Base-by-base conservation (phyloP, 2,329 filamentous ascomycete species). In the Trichoderma harzianum region DNA sequence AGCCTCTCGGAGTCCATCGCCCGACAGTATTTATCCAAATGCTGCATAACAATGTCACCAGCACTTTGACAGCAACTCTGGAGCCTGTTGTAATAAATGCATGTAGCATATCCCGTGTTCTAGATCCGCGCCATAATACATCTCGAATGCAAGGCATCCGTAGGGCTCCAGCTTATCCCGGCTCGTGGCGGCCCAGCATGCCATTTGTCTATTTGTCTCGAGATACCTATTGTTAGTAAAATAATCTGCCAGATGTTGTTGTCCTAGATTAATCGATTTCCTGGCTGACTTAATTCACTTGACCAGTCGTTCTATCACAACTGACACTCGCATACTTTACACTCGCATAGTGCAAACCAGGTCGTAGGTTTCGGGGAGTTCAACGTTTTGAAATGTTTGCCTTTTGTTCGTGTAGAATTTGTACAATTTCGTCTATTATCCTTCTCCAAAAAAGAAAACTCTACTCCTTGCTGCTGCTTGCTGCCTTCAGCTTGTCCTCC, bases 401-500 rank as follows among this genome's bases (percentile, higher is more conserved):
- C 24, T 69, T 60, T 70, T 43, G 26, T 70, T 72, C 36, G 43
- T 71, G 55, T 72, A 7, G 58, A 63, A 43, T 71, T 71, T 73
- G 67, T 73, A 75, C 73, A 75, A 36, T 69, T 69, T 53, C 67
- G 67, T 69, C 69, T 57, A 63, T 64, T 7, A 55, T 47, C 61
- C 7, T 36, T 57, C 32, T 7, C 36, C 12, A 18, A 71, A 28
- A 36, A 14, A 3, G 14, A 14, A n/a, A 43, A 60, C 39, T 72
- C 75, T 75, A 78, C 69, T 79, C 78, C 74, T 79, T 77, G 70
- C 73, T 62, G 26, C 66, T 76, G 73, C 80, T 77, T 51, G 74
- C 75, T 70, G 79, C 76, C 72, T 81, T 80, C 72, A 76, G 71
- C 68, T 76, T 78, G 64, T 84, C 83, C 78, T 84, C 82, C 76